These are phyloP conservation scores for Trypanosoma mega DNA, from an alignment of 208 protist genomes.

Conservation along the genomic window DNA sequence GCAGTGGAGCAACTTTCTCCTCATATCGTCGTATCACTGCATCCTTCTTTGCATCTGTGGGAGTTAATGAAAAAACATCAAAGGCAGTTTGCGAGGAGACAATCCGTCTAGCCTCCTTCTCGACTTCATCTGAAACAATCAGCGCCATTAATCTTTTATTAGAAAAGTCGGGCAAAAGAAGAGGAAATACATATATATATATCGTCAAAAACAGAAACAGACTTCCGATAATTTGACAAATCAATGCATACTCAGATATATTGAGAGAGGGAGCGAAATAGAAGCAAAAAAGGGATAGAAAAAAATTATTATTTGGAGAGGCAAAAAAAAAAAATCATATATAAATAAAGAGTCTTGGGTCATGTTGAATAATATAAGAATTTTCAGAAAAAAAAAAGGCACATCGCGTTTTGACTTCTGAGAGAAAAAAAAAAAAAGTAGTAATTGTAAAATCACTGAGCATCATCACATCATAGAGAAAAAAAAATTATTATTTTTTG, in stretches of 20 bases:
- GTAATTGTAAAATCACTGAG: slow-evolving; percentile 9
- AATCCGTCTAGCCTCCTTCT: slow-evolving; percentile 70
- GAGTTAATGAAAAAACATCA: slow-evolving; percentile 67
- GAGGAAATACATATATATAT: no score
- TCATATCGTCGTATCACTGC: slow-evolving; percentile 56
- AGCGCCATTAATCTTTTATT: slow-evolving; percentile 58
- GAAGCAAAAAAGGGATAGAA: no score
- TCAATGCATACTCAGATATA: no score
- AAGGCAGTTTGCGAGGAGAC: slow-evolving; percentile 68
- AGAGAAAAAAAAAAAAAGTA: slow-evolving; percentile 24
- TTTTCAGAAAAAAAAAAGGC: no score
- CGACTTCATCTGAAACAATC: slow-evolving; percentile 53
- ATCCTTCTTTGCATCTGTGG: slow-evolving; percentile 44
- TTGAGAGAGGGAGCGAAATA: no score
- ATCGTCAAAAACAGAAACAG: no score
- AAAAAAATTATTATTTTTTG: slow-evolving; percentile 15
- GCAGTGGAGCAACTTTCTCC: slow-evolving; percentile 58
- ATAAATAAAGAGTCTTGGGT: no score
- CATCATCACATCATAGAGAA: not conserved
- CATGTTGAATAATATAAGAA: no score
- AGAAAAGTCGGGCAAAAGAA: slow-evolving; percentile 17
- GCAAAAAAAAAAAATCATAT: no score
- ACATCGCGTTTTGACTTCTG: no score
- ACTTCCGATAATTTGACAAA: no score
- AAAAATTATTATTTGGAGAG: no score